Percentiles rank a stretch among this genome's conserved stretches.
phyloP scores from a whole-genome alignment of 495 filamentous ascomycete genomes.

The Aspergillus affinis region DNA sequence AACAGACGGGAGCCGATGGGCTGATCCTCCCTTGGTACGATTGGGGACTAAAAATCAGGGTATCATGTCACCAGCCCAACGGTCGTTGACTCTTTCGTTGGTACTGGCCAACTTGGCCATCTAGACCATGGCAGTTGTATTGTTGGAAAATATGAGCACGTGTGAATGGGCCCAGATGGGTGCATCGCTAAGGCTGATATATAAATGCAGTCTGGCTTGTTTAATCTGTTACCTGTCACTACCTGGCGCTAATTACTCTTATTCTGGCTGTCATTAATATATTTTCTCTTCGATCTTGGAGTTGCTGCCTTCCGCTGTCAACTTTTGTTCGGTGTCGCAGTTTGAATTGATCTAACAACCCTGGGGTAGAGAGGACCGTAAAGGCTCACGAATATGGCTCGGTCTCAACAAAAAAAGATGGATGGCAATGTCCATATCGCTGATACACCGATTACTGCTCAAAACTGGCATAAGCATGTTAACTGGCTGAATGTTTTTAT shows the following conservation, averaged over 20 bases:
- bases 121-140: background rate
- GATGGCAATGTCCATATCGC: constrained; percentile 51
- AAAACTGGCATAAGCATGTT: constrained; percentile 96
- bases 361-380: too few species aligned
- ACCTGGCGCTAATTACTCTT: too few species aligned
- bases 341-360: too few species aligned
- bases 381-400: background rate
- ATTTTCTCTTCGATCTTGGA: too few species aligned
- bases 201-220: background rate
- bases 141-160: background rate
- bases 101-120: background rate
- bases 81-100: background rate
- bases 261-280: too few species aligned
- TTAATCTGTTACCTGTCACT: too few species aligned
- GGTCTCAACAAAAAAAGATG: background rate
- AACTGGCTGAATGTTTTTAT: constrained; percentile 91
- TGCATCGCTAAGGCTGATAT: background rate
- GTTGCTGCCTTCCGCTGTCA: too few species aligned
- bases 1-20: background rate
- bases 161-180: background rate
- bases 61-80: background rate
- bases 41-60: background rate
- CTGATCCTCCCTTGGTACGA: background rate
- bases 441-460: constrained; percentile 68
- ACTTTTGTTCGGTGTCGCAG: too few species aligned